Evolutionary conservation across 108 stramenopile genomes (phyloP).

Genomic region (Nannochloropsis salina): DNA sequence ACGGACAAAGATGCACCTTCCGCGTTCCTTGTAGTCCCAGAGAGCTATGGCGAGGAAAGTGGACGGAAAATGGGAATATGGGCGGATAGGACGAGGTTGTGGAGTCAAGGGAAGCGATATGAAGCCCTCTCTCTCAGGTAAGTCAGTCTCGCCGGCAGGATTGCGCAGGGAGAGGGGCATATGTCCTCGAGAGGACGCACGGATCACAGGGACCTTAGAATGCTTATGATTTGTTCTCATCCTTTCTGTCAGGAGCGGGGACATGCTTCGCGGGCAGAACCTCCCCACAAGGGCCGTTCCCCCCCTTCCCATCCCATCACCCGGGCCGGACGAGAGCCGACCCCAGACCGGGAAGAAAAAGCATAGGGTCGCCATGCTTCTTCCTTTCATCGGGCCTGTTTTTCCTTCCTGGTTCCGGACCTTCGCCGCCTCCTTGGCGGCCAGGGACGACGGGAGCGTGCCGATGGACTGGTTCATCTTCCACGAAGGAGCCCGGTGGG

Average conservation of each 20-base stretch:
- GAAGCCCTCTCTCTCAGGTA: background rate
- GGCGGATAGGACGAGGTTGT: background rate
- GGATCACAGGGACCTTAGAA: background rate
- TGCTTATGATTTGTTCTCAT: background rate
- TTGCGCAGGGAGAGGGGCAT: background rate
- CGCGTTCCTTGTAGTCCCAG: background rate
- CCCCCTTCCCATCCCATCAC: background rate
- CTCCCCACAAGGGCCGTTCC: background rate
- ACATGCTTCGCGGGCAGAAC: background rate
- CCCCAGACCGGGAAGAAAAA: background rate
- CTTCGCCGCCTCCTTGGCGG: background rate
- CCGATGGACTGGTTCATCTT: background rate
- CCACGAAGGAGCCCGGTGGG: constrained; percentile 9
- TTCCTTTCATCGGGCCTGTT: background rate
- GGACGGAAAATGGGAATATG: background rate
- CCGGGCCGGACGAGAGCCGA: background rate
- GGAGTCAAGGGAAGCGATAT: background rate
- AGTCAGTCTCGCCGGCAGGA: background rate
- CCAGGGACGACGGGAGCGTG: background rate
- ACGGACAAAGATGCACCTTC: background rate
- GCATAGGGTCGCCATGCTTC: constrained; percentile 4
- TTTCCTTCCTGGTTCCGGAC: background rate
- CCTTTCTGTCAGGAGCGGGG: background rate
- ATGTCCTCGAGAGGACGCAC: background rate
- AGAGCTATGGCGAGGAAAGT: background rate